Conservation (phyloP, 441 rosid genomes). For the Geranium incanum region DNA sequence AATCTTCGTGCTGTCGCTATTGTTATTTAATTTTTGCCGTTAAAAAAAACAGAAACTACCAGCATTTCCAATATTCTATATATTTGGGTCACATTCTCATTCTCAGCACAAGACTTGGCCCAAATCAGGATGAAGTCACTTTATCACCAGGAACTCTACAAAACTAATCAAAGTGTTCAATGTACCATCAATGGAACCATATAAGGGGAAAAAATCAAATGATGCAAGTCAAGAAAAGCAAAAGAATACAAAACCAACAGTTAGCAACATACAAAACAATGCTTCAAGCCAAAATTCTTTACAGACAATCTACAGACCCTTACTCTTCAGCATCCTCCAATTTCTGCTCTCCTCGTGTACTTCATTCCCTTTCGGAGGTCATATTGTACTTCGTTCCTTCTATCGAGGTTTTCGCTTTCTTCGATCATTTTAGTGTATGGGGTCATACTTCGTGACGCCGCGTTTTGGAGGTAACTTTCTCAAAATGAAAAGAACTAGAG, state of each 20-base stretch:
- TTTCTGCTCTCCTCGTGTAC: too few relatives aligned
- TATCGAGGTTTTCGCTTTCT: neutral
- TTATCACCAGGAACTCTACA: neutral
- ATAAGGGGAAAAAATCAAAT: too few relatives aligned
- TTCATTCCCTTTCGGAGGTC: neutral
- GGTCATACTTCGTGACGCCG: constrained; percentile 65
- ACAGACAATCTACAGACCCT: too few relatives aligned
- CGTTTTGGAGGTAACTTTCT: constrained; percentile 88
- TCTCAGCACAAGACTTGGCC: neutral
- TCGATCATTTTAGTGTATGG: constrained; percentile 36
- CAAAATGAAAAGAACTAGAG: constrained; percentile 72
- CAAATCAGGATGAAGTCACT: neutral
- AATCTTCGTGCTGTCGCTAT: too few relatives aligned
- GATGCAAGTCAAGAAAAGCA: neutral
- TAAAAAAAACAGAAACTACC: too few relatives aligned
- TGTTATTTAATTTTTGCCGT: too few relatives aligned
- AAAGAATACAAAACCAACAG: neutral
- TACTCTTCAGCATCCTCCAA: too few relatives aligned
- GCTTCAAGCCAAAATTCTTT: too few relatives aligned
- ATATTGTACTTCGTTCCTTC: neutral
- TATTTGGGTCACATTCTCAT: neutral
- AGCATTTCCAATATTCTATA: too few relatives aligned
- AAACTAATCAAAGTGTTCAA: too few relatives aligned
- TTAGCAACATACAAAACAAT: too few relatives aligned
- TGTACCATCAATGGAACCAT: neutral